A percentile compares a stretch with the other conserved stretches of the same genome.
Conservation (phyloP, 176 grass and related monocot genomes). For the Aechmea fasciata region DNA sequence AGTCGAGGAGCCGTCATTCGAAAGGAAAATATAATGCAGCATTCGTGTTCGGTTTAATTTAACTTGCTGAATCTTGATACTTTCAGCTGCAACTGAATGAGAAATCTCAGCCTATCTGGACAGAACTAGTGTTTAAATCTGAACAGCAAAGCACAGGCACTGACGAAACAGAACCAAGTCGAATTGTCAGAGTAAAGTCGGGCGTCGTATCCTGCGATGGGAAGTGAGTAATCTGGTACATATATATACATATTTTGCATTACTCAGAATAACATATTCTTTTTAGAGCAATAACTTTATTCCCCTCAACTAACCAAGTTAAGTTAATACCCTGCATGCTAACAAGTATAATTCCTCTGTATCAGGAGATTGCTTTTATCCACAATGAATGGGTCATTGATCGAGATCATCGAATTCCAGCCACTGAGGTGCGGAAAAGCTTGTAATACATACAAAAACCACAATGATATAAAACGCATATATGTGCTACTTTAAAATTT, state of each 20-base stretch:
- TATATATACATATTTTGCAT: not conserved
- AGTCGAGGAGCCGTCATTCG: too few species aligned
- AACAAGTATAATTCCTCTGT: conserved; percentile 24
- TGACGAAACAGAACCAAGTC: conserved; percentile 37
- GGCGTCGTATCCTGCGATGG: conserved; percentile 52
- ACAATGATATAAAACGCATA: not conserved
- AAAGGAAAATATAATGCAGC: not conserved
- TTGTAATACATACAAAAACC: not conserved
- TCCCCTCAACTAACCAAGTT: not conserved
- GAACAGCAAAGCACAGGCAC: conserved; percentile 30
- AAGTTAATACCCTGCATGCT: conserved; percentile 6
- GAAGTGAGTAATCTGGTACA: conserved; percentile 43
- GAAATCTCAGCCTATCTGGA: conserved; percentile 90
- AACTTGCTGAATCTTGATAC: conserved; percentile 7
- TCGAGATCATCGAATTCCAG: conserved; percentile 83
- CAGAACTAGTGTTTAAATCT: conserved; percentile 46
- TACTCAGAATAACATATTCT: not conserved
- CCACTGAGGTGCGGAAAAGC: conserved; percentile 58
- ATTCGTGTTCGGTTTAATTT: not conserved
- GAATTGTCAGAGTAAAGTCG: conserved; percentile 40
- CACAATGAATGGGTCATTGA: conserved; percentile 45
- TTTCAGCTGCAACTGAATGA: conserved; percentile 98
- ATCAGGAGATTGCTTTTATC: conserved; percentile 79
- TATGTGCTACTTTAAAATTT: not conserved
- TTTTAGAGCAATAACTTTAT: not conserved